A percentile compares a stretch with the other conserved stretches of the same genome.
Conservation (phyloP, 768 basidiomycete genomes). For the Lactifluus volemus region DNA sequence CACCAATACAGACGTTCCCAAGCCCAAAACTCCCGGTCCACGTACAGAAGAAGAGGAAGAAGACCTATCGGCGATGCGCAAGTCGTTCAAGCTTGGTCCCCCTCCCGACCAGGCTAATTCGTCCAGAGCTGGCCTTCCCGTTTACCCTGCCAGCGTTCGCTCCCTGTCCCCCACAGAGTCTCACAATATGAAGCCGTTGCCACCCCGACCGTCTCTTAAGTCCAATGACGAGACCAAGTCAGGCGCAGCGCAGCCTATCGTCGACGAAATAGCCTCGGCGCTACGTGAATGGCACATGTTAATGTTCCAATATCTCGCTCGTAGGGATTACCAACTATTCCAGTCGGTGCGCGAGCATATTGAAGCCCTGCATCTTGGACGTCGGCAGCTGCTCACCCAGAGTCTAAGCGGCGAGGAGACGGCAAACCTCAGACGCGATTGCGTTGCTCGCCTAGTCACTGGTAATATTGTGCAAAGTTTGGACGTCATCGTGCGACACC, state of each 20-base stretch:
- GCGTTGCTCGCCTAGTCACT: slow-evolving; percentile 77
- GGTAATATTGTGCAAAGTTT: slow-evolving; percentile 89
- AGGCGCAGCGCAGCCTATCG: slow-evolving; percentile 77
- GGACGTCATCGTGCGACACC: slow-evolving; percentile 95
- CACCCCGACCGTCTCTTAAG: slow-evolving; percentile 89
- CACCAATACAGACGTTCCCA: slow-evolving; percentile 34
- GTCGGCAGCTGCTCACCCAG: slow-evolving; percentile 81
- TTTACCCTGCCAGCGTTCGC: slow-evolving; percentile 68
- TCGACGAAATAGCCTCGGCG: slow-evolving; percentile 96
- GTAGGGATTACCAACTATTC: slow-evolving; percentile 86
- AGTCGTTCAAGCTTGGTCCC: slow-evolving; percentile 64
- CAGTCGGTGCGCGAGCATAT: slow-evolving; percentile 81
- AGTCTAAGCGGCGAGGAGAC: slow-evolving; percentile 86
- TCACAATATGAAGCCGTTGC: slow-evolving; percentile 60
- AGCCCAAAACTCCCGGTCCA: slow-evolving; percentile 42
- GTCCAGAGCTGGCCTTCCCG: slow-evolving; percentile 60
- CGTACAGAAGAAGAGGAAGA: slow-evolving; percentile 63
- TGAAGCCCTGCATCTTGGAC: slow-evolving; percentile 84
- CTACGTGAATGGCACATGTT: slow-evolving; percentile 92
- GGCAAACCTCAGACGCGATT: slow-evolving; percentile 68
- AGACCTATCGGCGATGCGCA: slow-evolving; percentile 34
- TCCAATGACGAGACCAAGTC: slow-evolving; percentile 89
- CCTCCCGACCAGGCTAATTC: slow-evolving; percentile 70
- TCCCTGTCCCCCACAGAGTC: slow-evolving; percentile 55
- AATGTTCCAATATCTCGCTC: slow-evolving; percentile 85